Evolutionary conservation across 306 rosid species (phyloP).

Genomic region (Potentilla sterilis): DNA sequence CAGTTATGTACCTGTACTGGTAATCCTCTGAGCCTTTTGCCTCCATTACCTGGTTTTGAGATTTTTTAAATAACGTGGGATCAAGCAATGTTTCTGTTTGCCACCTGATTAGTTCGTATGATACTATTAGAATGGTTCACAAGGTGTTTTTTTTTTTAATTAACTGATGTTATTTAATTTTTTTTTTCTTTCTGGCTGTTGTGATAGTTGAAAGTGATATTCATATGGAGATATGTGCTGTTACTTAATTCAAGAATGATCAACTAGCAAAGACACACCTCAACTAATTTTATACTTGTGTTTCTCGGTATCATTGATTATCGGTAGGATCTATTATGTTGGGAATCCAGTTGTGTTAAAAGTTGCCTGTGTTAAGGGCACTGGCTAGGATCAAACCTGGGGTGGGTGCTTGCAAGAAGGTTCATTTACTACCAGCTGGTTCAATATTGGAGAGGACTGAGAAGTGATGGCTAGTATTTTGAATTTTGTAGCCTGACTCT

Average conservation of each 20-base stretch:
- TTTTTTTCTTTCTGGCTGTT: background rate
- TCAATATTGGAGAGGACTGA: background rate
- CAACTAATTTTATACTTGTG: background rate
- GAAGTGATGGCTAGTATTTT: background rate
- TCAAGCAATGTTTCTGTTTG: background rate
- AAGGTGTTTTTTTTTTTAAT: background rate
- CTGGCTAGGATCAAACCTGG: background rate
- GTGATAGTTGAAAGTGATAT: background rate
- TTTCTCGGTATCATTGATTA: background rate
- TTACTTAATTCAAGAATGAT: background rate
- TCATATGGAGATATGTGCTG: background rate
- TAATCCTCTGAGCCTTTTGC: slow-evolving; percentile 21
- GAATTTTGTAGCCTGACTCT: background rate
- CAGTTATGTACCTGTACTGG: slow-evolving; percentile 92
- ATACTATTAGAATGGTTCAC: background rate
- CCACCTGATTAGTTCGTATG: background rate
- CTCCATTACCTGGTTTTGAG: background rate
- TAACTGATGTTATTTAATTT: background rate
- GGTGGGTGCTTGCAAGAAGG: background rate
- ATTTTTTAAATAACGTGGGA: background rate
- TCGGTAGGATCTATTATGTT: background rate
- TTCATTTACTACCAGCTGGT: background rate
- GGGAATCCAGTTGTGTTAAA: background rate
- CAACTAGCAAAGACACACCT: background rate
- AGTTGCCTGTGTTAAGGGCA: background rate